Evolutionary conservation across 1,284 basidiomycete species (phyloP), one percentile per base, ranked within the genome.

Genomic region (Trametes sp.): DNA sequence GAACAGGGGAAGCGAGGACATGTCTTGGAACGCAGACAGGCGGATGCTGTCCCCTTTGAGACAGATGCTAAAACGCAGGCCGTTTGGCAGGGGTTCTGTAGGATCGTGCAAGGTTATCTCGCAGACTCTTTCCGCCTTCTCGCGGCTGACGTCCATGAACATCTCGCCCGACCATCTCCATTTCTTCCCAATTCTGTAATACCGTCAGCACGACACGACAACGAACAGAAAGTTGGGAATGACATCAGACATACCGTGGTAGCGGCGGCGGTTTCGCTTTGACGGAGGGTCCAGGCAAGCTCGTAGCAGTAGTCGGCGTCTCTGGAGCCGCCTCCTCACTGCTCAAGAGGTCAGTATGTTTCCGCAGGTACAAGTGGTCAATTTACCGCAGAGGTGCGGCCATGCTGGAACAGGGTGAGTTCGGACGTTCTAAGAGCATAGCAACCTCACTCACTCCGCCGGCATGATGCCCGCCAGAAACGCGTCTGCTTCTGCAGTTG

Each of bases 11-110:
- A 89, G 65, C 57, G 87, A 83, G 14, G 74, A 67, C 9, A 80
- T 70, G 58, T 81, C 72, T 66, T 87, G 81, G 8, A 88, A 74
- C 56, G 78, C 82, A 26, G 76, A 70, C 21, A 89, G 76, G 23
- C 74, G 72, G 7, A 90, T 65, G 9, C 75, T 78, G 36, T 84
- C 76, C 7, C 75, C 69, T 16, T 78, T 73, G 21, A 83, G 72
- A 52, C 72, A 74, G 16, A 84, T 72, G 60, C 78, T 82, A 69
- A 90, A 81, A 6, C 81, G 78, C 53, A 87, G 72, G 28, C 84
- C 84, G n/a, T 74, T 73, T 2, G 73, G 63, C 14, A 73, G 68
- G 10, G 76, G 74, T 21, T 82, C 79, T 10, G 78, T 78, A 1
- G 79, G 67, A 46, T 87, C 83, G 48, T 75, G 73, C 44, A 91